Evolutionary conservation across 2,329 filamentous ascomycete species (phyloP).

Genomic region (Simplicillium aogashimaense): DNA sequence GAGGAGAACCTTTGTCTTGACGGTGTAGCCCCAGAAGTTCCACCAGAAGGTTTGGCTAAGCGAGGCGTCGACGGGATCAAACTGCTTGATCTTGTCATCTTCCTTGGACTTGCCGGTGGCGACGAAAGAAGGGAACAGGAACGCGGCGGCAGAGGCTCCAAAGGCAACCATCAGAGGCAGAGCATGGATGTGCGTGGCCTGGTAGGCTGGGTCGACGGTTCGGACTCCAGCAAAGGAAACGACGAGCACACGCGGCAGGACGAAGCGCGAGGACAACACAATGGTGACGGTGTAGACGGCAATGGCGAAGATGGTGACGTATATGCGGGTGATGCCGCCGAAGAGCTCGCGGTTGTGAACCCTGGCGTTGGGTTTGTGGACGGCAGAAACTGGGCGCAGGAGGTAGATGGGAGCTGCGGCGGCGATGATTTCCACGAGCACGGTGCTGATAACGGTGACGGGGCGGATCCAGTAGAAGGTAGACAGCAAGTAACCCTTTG

Average conservation of each 20-base stretch:
- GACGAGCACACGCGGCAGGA: constrained; percentile 63
- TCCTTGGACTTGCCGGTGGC: constrained; percentile 37
- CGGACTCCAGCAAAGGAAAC: constrained; percentile 64
- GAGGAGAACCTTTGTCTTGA: constrained; percentile 53
- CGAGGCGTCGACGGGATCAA: constrained; percentile 55
- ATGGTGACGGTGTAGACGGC: constrained; percentile 67
- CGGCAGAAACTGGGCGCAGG: constrained; percentile 55
- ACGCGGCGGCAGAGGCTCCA: constrained; percentile 62
- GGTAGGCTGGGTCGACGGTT: constrained; percentile 58
- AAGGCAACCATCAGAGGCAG: constrained; percentile 48
- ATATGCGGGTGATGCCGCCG: constrained; percentile 51
- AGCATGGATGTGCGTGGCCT: constrained; percentile 49
- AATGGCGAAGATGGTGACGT: constrained; percentile 59
- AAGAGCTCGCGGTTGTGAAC: constrained; percentile 56
- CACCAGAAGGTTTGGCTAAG: constrained; percentile 61
- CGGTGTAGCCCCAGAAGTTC: constrained; percentile 62
- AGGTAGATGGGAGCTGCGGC: constrained; percentile 66
- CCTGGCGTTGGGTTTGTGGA: constrained; percentile 46
- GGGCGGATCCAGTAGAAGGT: constrained; percentile 67
- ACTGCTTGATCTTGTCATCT: constrained; percentile 39
- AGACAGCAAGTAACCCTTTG: constrained; percentile 59
- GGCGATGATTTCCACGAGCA: constrained; percentile 59
- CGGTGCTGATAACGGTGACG: constrained; percentile 48
- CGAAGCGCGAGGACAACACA: constrained; percentile 57
- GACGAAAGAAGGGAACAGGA: constrained; percentile 66